Evolutionary conservation across 805 yeast species (phyloP).

Genomic region (Kodamaea hsintzibuensis): DNA sequence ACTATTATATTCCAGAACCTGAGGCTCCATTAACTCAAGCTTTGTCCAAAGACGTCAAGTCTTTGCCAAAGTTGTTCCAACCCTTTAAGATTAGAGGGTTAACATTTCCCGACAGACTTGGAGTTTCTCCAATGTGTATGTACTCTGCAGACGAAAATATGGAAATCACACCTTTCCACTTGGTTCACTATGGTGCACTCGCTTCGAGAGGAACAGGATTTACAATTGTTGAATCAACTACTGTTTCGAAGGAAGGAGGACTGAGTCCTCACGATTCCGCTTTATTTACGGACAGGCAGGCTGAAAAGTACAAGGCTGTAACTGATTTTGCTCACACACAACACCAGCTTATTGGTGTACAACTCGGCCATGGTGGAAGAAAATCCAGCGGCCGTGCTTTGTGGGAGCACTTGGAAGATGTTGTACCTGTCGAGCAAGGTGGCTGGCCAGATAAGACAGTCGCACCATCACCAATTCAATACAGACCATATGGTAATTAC

Average conservation of each 20-base stretch:
- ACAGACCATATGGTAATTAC: conserved; percentile 27
- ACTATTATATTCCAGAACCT: conserved; percentile 10
- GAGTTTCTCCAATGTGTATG: conserved; percentile 59
- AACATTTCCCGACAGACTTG: conserved; percentile 50
- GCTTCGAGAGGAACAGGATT: conserved; percentile 52
- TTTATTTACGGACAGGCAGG: conserved; percentile 52
- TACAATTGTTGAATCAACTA: conserved; percentile 47
- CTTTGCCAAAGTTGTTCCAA: conserved; percentile 40
- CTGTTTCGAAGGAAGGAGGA: conserved; percentile 44
- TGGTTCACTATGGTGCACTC: conserved; percentile 49
- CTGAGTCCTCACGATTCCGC: conserved; percentile 48
- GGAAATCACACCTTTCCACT: conserved; percentile 47
- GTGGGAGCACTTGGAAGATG: conserved; percentile 29
- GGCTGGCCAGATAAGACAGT: conserved; percentile 48
- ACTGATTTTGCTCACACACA: conserved; percentile 51
- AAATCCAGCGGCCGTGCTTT: conserved; percentile 37
- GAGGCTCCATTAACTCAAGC: neutral
- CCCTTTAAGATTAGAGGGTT: conserved; percentile 44
- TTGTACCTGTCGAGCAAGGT: conserved; percentile 31
- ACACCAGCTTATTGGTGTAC: conserved; percentile 49
- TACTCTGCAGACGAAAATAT: conserved; percentile 46
- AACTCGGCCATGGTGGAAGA: conserved; percentile 57
- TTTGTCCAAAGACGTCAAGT: neutral
- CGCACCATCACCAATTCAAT: conserved; percentile 45
- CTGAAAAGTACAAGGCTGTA: conserved; percentile 35